phyloP scores from a whole-genome alignment of 2,329 filamentous ascomycete species.

The Aureobasidium lini region DNA sequence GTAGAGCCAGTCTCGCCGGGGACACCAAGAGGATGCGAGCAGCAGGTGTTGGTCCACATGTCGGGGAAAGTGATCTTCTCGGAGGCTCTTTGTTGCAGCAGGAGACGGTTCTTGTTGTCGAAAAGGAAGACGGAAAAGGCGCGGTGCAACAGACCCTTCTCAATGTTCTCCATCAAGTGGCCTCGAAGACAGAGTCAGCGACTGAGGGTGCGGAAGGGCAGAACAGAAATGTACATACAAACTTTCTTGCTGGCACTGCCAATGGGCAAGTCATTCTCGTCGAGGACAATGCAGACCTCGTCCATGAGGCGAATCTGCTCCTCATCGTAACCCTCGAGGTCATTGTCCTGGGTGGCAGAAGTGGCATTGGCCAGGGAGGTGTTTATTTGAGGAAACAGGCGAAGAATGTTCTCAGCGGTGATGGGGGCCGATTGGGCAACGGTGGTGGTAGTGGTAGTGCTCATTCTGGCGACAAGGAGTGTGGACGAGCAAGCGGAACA shows the following conservation, averaged over 20 bases:
- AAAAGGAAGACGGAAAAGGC: slow-evolving; percentile 98
- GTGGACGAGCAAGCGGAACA: too few relatives aligned
- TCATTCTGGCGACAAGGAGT: slow-evolving; percentile 21
- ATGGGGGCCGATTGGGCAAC: slow-evolving; percentile 49
- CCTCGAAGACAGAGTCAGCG: slow-evolving; percentile 44
- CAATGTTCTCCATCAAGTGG: slow-evolving; percentile 98
- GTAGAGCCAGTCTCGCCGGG: slow-evolving; percentile 83
- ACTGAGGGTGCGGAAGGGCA: neutral
- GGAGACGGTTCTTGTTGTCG: slow-evolving; percentile 82
- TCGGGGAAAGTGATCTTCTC: slow-evolving; percentile 99
- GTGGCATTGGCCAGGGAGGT: slow-evolving; percentile 49
- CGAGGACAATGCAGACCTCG: slow-evolving; percentile 94
- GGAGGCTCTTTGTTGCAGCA: slow-evolving; percentile 87
- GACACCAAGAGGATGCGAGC: slow-evolving; percentile 89
- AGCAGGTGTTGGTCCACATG: slow-evolving; percentile 99
- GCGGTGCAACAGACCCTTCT: slow-evolving; percentile 89
- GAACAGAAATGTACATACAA: slow-evolving; percentile 52
- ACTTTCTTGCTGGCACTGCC: slow-evolving; percentile 97
- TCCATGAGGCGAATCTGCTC: slow-evolving; percentile 99
- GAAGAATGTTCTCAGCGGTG: slow-evolving; percentile 78
- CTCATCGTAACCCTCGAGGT: slow-evolving; percentile 86
- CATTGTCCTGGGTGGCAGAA: slow-evolving; percentile 55
- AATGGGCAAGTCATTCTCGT: slow-evolving; percentile 86
- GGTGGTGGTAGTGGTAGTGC: slow-evolving; percentile 24
- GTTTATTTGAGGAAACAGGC: slow-evolving; percentile 78